Evolutionary conservation across 805 yeast species (phyloP).

Genomic region (Jamesozyma spencerorum): DNA sequence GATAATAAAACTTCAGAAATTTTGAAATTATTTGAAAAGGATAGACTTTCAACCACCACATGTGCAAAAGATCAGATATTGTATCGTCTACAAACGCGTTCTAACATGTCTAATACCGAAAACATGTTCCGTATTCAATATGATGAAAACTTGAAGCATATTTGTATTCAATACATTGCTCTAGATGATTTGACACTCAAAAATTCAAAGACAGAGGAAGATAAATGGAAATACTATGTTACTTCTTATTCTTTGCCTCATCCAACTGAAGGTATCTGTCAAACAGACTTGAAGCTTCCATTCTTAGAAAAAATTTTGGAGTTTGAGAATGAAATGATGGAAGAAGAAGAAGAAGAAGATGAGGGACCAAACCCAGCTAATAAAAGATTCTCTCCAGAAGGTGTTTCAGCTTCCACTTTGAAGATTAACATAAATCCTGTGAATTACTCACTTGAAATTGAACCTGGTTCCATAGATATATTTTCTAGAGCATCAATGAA

Average conservation of each 20-base stretch:
- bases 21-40: conserved; percentile 71
- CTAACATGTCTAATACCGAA: conserved; percentile 75
- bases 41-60: conserved; percentile 53
- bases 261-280: conserved; percentile 92
- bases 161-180: conserved; percentile 73
- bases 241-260: conserved; percentile 90
- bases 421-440: conserved; percentile 71
- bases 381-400: conserved; percentile 35
- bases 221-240: conserved; percentile 85
- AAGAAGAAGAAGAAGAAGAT: conserved; percentile 21
- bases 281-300: conserved; percentile 68
- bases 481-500: conserved; percentile 55
- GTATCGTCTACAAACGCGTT: conserved; percentile 80
- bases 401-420: conserved; percentile 58
- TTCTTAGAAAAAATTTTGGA: conserved; percentile 55
- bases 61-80: conserved; percentile 81
- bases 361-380: conserved; percentile 1
- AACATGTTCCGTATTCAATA: conserved; percentile 84
- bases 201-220: conserved; percentile 59
- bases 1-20: conserved; percentile 77
- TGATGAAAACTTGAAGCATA: conserved; percentile 42
- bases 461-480: conserved; percentile 68
- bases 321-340: conserved; percentile 33
- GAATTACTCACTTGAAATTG: conserved; percentile 74
- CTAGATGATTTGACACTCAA: conserved; percentile 81